These are phyloP conservation scores for Dryas drummondii DNA, from an alignment of 306 rosid genomes.

Conservation along the genomic window DNA sequence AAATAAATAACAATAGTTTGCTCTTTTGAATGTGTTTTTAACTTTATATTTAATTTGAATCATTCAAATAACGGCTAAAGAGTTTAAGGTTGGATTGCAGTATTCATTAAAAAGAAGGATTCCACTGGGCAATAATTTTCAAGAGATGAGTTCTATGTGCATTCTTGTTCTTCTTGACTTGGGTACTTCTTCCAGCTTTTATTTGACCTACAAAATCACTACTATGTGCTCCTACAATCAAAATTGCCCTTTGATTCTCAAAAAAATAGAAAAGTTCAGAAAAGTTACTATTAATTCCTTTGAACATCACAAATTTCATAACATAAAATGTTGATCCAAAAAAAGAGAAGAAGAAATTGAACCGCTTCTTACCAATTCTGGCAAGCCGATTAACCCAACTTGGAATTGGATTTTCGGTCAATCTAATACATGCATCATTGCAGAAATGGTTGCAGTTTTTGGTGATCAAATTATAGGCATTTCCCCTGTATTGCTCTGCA, in stretches of 20 bases:
- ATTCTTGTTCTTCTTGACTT: background rate
- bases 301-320: background rate
- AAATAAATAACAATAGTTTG: too few species aligned
- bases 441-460: constrained; percentile 94
- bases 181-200: too few species aligned
- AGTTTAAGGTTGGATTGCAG: too few species aligned
- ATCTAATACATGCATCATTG: constrained; percentile 62
- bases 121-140: too few species aligned
- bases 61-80: background rate
- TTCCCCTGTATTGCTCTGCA: constrained; percentile 65
- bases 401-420: constrained; percentile 81
- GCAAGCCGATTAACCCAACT: constrained; percentile 96
- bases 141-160: background rate
- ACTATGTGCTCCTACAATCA: background rate
- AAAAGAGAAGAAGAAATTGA: too few species aligned
- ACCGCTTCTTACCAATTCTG: constrained; percentile 57
- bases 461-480: constrained; percentile 77
- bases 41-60: too few species aligned
- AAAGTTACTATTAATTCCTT: too few species aligned
- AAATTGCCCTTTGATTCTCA: too few species aligned
- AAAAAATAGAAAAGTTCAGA: background rate
- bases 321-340: background rate
- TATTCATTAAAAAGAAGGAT: too few species aligned
- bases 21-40: too few species aligned
- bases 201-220: too few species aligned